These are phyloP conservation scores for Sporisorium scitamineum DNA, from an alignment of 1,284 basidiomycete genomes.

Conservation along the genomic window DNA sequence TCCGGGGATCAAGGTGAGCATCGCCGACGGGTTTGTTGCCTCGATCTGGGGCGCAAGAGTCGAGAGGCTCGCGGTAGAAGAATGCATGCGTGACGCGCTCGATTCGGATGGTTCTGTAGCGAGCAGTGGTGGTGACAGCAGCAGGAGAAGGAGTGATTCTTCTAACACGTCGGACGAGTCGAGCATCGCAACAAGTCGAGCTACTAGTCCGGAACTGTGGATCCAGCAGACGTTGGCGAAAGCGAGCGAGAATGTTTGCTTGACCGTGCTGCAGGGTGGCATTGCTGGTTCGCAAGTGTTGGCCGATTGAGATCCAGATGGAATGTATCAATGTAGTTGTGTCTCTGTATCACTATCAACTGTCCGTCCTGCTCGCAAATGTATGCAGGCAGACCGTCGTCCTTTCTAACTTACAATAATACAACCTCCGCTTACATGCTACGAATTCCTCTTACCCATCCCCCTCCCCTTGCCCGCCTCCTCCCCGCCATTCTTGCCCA, in stretches of 20 bases:
- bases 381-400: too few species aligned
- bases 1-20: conserved; percentile 28
- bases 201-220: conserved; percentile 21
- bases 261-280: conserved; percentile 20
- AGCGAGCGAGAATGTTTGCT: conserved; percentile 21
- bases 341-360: background rate
- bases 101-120: background rate
- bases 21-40: conserved; percentile 40
- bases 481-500: conserved; percentile 31
- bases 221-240: conserved; percentile 22
- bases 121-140: background rate
- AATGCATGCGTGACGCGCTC: conserved; percentile 27
- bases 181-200: conserved; percentile 17
- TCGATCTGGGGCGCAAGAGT: conserved; percentile 43
- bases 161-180: conserved; percentile 9
- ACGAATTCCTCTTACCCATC: conserved; percentile 31
- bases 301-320: too few species aligned
- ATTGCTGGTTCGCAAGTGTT: conserved; percentile 28
- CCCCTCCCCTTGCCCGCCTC: conserved; percentile 11
- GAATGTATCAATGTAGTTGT: conserved; percentile 15
- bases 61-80: conserved; percentile 13
- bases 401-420: background rate
- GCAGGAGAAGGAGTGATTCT: background rate
- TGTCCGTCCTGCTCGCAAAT: too few species aligned
- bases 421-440: background rate